Base-by-base conservation (phyloP, 2,329 filamentous ascomycete genomes). In the Arthroderma sp. region DNA sequence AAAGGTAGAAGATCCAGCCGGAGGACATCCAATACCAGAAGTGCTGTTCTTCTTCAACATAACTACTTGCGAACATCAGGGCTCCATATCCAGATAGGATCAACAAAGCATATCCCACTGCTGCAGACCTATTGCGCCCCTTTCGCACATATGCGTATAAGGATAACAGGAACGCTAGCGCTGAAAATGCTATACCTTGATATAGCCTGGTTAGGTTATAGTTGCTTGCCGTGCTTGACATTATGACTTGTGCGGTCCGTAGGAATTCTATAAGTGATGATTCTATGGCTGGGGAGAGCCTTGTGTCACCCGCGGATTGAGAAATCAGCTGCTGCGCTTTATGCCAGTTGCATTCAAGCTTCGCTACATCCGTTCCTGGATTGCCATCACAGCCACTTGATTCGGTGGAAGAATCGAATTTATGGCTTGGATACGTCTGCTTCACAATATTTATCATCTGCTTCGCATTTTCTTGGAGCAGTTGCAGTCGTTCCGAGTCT, bases 11-110 rank as follows among this genome's bases (percentile, higher is more conserved):
- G 47, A 77, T 71, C 71, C 73, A 76, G 31, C 68, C 73, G 17
- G 70, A 70, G 0, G 85, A 81, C 1, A 82, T 73, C 90, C 91
- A 97, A 72, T 98, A 97, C 93, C 93, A 98, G 69, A 95, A 96
- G 63, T 97, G 89, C 54, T 98, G 93, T 70, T 98, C 93, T 73
- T 98, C 93, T 71, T 98, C 93, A 1, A 98, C 89, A 69, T 93
- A 98, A 67, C 91, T 97, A 68, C 88, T 95, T 8, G 91, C 91
- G 72, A 97, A 97, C 91, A 97, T 97, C 83, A 96, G 94, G 38
- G 82, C 70, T 1, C 85, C 83, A 67, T 97, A 95, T 0, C 80
- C 70, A 0, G 84, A 52, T 0, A 80, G 80, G 31, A 83, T 74
- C 1, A 79, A 61, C 2, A 74, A 51, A 7, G 25, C 25, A 19